Conservation (phyloP, 768 basidiomycete genomes). For the Goffeauzyma gilvescens region DNA sequence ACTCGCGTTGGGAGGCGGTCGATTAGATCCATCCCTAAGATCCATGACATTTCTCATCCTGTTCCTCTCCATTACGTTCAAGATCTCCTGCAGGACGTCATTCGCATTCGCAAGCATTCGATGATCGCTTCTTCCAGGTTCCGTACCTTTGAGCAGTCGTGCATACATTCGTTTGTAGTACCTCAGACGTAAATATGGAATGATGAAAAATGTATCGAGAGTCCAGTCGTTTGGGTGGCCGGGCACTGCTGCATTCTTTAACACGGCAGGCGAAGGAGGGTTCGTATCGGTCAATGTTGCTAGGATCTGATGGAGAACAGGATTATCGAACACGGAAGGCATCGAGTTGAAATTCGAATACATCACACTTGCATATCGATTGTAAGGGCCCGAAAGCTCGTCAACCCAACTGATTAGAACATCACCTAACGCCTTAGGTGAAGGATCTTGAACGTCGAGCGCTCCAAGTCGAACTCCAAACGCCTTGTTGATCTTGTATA, state of each 20-base stretch:
- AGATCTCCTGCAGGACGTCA: constrained; percentile 56
- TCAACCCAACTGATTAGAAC: constrained; percentile 96
- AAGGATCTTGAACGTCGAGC: constrained; percentile 20
- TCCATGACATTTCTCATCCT: too few species aligned
- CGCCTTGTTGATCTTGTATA: constrained; percentile 76
- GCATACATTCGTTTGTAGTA: constrained; percentile 86
- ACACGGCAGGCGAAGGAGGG: constrained; percentile 41
- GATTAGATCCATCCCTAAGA: too few species aligned
- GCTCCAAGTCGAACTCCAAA: constrained; percentile 33
- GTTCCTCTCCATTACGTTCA: constrained; percentile 1
- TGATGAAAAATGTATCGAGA: constrained; percentile 65
- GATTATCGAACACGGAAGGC: constrained; percentile 59
- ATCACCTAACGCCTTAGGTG: constrained; percentile 84
- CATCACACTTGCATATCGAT: constrained; percentile 55
- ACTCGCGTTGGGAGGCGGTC: too few species aligned
- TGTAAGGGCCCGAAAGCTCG: constrained; percentile 73
- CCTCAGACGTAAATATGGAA: constrained; percentile 63
- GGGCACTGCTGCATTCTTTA: constrained; percentile 19
- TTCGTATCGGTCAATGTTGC: constrained; percentile 46
- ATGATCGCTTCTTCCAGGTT: constrained; percentile 71
- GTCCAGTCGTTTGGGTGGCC: constrained; percentile 44
- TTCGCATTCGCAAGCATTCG: constrained; percentile 58
- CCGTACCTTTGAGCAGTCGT: constrained; percentile 65
- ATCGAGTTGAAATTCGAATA: constrained; percentile 62
- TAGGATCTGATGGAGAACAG: constrained; percentile 50